phyloP scores from a whole-genome alignment of 2,329 filamentous ascomycete genomes.

The Davidsoniella eucalypti region DNA sequence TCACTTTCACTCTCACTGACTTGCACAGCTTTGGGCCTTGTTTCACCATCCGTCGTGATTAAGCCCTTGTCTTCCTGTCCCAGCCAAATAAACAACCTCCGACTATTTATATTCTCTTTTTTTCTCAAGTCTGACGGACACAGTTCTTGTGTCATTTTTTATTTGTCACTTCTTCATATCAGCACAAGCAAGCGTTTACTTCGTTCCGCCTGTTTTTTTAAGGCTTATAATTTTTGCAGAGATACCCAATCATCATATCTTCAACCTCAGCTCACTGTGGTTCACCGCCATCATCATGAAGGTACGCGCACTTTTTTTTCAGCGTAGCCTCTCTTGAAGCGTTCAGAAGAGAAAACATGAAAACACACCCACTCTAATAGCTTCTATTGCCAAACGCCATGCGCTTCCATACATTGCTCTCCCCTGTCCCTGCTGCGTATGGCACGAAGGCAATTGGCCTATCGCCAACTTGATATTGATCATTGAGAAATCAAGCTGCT shows the following conservation, averaged over 20 bases:
- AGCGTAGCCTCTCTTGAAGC: conserved; percentile 13
- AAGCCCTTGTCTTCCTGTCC: too few species aligned
- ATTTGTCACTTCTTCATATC: not conserved
- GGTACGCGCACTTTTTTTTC: conserved; percentile 12
- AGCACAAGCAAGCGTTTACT: too few species aligned
- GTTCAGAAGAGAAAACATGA: conserved; percentile 12
- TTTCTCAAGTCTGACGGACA: too few species aligned
- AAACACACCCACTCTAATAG: not conserved
- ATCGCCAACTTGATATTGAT: not conserved
- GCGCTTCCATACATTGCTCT: not conserved
- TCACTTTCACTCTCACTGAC: not conserved
- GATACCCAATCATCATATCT: conserved; percentile 6
- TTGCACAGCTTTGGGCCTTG: conserved; percentile 3
- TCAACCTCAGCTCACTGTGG: conserved; percentile 13
- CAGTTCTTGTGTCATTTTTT: too few species aligned
- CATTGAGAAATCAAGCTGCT: conserved; percentile 6
- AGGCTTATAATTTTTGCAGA: not conserved
- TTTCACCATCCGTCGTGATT: not conserved
- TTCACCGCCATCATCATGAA: conserved; percentile 13
- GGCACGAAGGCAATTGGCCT: not conserved
- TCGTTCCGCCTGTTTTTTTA: not conserved
- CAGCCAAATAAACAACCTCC: not conserved
- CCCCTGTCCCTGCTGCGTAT: not conserved
- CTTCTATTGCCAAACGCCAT: not conserved
- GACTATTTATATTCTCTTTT: not conserved